phyloP scores from a whole-genome alignment of 2,329 filamentous ascomycete genomes.

The Colletotrichum tabaci region DNA sequence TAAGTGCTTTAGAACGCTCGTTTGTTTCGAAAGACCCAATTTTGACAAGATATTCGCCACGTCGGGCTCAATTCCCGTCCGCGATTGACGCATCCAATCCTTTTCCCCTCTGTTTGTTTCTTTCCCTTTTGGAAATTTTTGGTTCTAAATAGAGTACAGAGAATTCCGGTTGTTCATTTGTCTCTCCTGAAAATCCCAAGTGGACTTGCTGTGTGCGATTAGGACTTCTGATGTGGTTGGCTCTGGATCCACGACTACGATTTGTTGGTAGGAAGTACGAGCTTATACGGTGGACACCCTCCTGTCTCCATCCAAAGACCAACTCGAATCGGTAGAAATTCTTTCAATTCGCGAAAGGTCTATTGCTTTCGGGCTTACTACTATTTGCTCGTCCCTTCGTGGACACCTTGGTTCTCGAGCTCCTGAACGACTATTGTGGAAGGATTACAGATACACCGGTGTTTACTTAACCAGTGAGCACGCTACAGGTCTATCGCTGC shows the following conservation, averaged over 20 bases:
- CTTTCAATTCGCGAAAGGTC: neutral
- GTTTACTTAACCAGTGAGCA: no score
- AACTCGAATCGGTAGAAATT: no score
- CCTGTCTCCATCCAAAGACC: neutral
- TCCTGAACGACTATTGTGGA: neutral
- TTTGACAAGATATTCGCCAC: conserved; percentile 12
- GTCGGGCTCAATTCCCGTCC: conserved; percentile 39
- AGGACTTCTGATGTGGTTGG: conserved; percentile 5
- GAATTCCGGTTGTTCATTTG: no score
- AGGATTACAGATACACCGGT: no score
- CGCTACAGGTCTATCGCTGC: no score
- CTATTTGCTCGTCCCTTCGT: neutral
- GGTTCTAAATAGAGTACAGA: no score
- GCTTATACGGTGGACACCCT: conserved; percentile 7
- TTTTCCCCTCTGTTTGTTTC: neutral
- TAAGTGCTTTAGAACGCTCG: neutral
- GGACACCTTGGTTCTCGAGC: neutral
- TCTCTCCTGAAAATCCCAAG: neutral
- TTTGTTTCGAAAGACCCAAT: neutral
- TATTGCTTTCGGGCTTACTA: neutral
- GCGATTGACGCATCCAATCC: conserved; percentile 9
- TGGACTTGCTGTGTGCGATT: conserved; percentile 8
- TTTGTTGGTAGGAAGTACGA: neutral
- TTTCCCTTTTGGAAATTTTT: neutral
- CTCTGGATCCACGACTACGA: neutral